Evolutionary conservation across 208 protist genomes (phyloP).

Genomic region (Crithidia acanthocephali): DNA sequence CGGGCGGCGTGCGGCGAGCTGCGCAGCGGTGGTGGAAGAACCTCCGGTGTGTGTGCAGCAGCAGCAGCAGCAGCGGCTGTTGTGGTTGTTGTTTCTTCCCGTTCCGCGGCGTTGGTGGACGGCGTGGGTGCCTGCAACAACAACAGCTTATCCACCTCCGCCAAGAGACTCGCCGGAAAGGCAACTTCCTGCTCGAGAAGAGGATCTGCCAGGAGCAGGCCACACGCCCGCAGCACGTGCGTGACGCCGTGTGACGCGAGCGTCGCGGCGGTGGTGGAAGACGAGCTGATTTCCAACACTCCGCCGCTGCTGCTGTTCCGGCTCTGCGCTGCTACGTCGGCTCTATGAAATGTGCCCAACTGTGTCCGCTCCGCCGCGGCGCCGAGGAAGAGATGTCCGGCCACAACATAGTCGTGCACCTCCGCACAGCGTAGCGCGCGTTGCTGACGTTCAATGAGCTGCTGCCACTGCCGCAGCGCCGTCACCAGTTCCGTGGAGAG

Average conservation of each 20-base stretch:
- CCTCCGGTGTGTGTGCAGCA: background rate
- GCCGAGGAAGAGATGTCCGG: slow-evolving; percentile 20
- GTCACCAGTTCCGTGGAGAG: background rate
- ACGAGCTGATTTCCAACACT: too few species aligned
- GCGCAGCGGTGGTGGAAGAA: background rate
- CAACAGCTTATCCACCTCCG: slow-evolving; percentile 1
- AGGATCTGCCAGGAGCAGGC: slow-evolving; percentile 17
- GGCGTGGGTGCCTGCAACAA: background rate
- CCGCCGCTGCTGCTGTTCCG: background rate
- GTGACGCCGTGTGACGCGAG: slow-evolving; percentile 31
- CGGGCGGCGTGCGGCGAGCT: slow-evolving; percentile 19
- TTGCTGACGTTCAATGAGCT: slow-evolving; percentile 16
- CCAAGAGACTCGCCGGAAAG: slow-evolving; percentile 11
- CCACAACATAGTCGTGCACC: slow-evolving; percentile 19
- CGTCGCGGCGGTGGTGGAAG: background rate
- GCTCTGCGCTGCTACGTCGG: too few species aligned
- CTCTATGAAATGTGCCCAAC: slow-evolving; percentile 5
- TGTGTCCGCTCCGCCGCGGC: slow-evolving; percentile 19
- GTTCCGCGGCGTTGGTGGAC: background rate
- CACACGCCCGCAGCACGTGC: slow-evolving; percentile 28
- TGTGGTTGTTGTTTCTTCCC: background rate
- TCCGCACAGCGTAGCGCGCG: slow-evolving; percentile 20
- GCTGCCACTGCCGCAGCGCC: slow-evolving; percentile 17
- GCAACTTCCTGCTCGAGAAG: slow-evolving; percentile 15
- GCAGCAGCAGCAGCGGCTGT: background rate